Base-by-base conservation (phyloP, 2,329 filamentous ascomycete species). In the Arthrobotrys conoides region DNA sequence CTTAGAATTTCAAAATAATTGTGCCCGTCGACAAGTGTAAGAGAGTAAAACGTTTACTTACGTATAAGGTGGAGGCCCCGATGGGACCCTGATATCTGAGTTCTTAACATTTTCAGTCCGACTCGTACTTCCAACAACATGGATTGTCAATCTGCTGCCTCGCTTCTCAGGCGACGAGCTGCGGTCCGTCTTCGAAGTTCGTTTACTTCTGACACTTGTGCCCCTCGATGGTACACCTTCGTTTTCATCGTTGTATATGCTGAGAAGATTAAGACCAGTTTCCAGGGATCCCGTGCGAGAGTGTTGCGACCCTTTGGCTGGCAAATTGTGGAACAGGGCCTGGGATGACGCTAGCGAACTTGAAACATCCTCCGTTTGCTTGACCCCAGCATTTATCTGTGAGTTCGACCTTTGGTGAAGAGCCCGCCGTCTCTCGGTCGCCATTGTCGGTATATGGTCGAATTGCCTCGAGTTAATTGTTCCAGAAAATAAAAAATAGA, bases 241-340 rank as follows among this genome's bases (percentile, higher is more conserved):
- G 49, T 78, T 72, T 38, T 77, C 67, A 71, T 77, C 67, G 44
- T 69, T 72, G 64, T 68, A 72, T 68, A 53, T 78, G 27, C 61
- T 61, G 51, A 67, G 73, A 67, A 71, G 73, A 16, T 55, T 53
- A 6, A 53, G 49, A n/a, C 61, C 53, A 51, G 67, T 53, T 67
- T 78, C 75, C 53, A 78, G 55, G 75, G 68, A 72, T 68, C 61
- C 68, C 10, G 68, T 72, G 46, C 44, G 67, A 38, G 68, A 71
- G 59, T 64, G 75, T 78, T 78, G 75, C 68, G 75, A 78, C 67
- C 64, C 65, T 71, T 72, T 78, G 55, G 30, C 67, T 44, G 75
- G 71, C 75, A 72, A 78, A 78, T 78, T 78, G 75, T 78, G 63
- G 75, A 78, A 78, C 75, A 78, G 68, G 55, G 64, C 36, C 75